Conservation (phyloP, 805 yeast genomes). For the Ogataea haglerorum region DNA sequence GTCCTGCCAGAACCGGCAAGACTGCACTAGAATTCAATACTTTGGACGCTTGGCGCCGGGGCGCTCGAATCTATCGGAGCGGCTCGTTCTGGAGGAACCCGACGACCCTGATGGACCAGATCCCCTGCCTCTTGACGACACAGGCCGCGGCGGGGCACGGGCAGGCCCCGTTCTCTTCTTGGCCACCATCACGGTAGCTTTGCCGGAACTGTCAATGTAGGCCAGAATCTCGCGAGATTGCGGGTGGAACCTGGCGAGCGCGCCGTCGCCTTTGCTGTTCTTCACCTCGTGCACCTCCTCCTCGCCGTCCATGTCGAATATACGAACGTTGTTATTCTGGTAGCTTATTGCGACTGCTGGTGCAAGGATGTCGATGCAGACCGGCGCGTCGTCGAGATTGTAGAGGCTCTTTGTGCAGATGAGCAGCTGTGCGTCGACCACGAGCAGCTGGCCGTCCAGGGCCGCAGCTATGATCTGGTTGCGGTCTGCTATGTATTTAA, state of each 20-base stretch:
- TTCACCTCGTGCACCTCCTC: constrained; percentile 28
- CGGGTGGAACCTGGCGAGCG: constrained; percentile 22
- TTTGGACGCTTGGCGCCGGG: constrained; percentile 4
- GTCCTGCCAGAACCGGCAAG: constrained; percentile 16
- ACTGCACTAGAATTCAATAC: constrained; percentile 8
- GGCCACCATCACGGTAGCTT: constrained; percentile 14
- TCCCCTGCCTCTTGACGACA: constrained; percentile 1
- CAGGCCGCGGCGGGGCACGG: constrained; percentile 1
- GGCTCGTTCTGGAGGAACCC: neutral
- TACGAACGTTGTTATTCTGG: constrained; percentile 34
- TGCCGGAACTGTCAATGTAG: constrained; percentile 19
- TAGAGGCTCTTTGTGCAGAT: constrained; percentile 32
- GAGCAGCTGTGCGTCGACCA: constrained; percentile 37
- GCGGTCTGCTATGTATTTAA: constrained; percentile 39
- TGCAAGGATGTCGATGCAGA: constrained; percentile 32
- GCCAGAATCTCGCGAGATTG: constrained; percentile 14
- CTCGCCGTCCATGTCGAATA: constrained; percentile 32
- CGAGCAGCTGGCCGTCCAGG: constrained; percentile 44
- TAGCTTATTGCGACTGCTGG: constrained; percentile 39
- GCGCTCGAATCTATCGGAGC: constrained; percentile 4
- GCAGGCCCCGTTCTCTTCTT: constrained; percentile 7
- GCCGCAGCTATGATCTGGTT: constrained; percentile 39
- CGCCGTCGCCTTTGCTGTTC: constrained; percentile 20
- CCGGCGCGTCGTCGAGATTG: constrained; percentile 40
- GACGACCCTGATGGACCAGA: neutral